Evolutionary conservation across 2,329 filamentous ascomycete genomes (phyloP), one percentile per base, ranked within the genome.

Genomic region (Curvularia sp.): DNA sequence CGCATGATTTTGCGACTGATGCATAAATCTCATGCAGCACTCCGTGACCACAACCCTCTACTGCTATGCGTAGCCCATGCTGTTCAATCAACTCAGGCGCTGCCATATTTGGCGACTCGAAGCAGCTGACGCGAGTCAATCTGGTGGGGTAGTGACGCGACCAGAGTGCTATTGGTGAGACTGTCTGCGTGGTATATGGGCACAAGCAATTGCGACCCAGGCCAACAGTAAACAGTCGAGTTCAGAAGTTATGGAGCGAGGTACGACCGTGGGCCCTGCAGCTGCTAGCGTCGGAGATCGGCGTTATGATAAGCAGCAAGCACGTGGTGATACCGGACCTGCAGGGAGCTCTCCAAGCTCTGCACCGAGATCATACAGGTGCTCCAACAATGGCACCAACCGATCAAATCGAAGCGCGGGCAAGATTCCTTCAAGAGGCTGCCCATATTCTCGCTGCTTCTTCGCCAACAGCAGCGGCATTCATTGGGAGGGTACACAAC

Each of bases 31-130:
- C 90, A 74, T 98, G 86, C 51, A 99, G 86, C 0, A 89, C 92
- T 63, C 95, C 95, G 79, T 99, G 95, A 57, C 94, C 94, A 74
- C 93, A 97, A 69, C 93, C 93, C 81, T 96, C 91, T 5, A 96
- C 81, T 19, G 93, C 94, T 61, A 97, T 83, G 55, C 92, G 88
- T 59, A 96, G 57, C 54, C 70, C 70, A 38, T 69, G 61, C 45
- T 61, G 57, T 51, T 63, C 58, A 19, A 68, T 45, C 10, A 75
- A 59, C 12, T 58, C 62, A 39, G 66, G 72, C n/a, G 61, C 64
- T 41, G 65, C 59, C 74, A 76, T 77, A 21, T 9, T 59, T 42
- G 18, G 9, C 46, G 49, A 47, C 28, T n/a, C 18, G 2, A 42
- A 32, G 19, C 21, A 5, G 21, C 47, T n/a, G 36, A 12, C 23